phyloP scores from a whole-genome alignment of 306 rosid genomes.

The Trifolium dubium region DNA sequence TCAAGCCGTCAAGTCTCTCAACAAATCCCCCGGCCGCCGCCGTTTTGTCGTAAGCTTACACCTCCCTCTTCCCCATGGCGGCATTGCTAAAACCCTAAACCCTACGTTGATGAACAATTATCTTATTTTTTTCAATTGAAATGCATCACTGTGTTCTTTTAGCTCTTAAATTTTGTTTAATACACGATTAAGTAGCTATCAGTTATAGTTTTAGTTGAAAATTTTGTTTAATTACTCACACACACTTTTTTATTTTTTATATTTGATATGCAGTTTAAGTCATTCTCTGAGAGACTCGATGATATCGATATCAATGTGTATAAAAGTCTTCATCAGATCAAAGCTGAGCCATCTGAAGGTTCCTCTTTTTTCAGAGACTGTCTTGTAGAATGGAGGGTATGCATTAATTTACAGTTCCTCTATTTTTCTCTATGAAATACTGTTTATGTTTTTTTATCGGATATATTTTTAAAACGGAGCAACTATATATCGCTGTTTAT shows the following conservation, averaged over 20 bases:
- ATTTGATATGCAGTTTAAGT: slow-evolving; percentile 64
- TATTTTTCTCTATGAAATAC: not conserved
- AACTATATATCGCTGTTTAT: not conserved
- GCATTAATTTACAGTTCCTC: slow-evolving; percentile 1
- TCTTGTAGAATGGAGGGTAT: slow-evolving; percentile 89
- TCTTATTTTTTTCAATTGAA: not conserved
- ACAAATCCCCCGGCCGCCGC: slow-evolving; percentile 70
- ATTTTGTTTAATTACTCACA: not conserved
- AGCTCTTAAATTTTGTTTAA: not conserved
- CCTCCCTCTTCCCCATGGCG: not conserved
- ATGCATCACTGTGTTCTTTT: not conserved
- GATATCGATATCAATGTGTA: slow-evolving; percentile 77
- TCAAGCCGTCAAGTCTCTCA: slow-evolving; percentile 89
- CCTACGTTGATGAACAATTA: not conserved
- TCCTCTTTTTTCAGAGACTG: slow-evolving; percentile 86
- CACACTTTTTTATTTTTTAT: not conserved
- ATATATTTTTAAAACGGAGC: slow-evolving; percentile 1
- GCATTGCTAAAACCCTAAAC: slow-evolving; percentile 48
- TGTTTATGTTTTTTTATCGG: not conserved
- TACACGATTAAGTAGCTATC: not conserved
- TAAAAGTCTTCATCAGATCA: slow-evolving; percentile 67
- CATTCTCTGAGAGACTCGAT: slow-evolving; percentile 64
- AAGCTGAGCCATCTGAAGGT: slow-evolving; percentile 78
- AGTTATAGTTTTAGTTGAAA: not conserved
- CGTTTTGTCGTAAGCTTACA: slow-evolving; percentile 70